Evolutionary conservation across 164 flowering plant species (phyloP).

Genomic region (Vitis vinifera): DNA sequence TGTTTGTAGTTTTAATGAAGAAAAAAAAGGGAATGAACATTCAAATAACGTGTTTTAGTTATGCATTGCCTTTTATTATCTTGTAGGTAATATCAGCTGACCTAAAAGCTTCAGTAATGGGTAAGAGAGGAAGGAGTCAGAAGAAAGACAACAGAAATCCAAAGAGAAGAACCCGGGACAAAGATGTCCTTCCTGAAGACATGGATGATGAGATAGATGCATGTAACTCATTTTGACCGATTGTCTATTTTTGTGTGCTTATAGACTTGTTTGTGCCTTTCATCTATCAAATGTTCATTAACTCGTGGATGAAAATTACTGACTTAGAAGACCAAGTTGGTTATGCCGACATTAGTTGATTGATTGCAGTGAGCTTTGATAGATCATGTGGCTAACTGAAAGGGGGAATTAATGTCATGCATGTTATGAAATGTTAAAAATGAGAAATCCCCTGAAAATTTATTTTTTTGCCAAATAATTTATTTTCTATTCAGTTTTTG

Average conservation of each 20-base stretch:
- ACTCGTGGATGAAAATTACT: too few relatives aligned
- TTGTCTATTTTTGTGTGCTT: not conserved
- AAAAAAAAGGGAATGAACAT: not conserved
- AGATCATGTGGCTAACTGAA: too few relatives aligned
- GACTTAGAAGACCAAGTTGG: too few relatives aligned
- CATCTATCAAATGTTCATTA: not conserved
- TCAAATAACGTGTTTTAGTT: not conserved
- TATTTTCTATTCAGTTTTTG: not conserved
- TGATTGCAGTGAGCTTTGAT: too few relatives aligned
- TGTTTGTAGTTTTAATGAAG: too few relatives aligned
- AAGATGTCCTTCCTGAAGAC: slow-evolving; percentile 28
- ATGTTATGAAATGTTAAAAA: too few relatives aligned
- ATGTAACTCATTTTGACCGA: slow-evolving; percentile 29
- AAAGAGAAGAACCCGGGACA: slow-evolving; percentile 24
- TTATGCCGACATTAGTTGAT: too few relatives aligned
- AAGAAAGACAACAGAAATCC: slow-evolving; percentile 27
- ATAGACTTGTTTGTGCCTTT: slow-evolving; percentile 33
- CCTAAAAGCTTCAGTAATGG: slow-evolving; percentile 19
- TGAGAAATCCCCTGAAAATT: too few relatives aligned
- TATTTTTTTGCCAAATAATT: too few relatives aligned
- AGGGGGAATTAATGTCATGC: too few relatives aligned
- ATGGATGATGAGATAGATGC: slow-evolving; percentile 79
- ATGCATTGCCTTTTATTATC: too few relatives aligned
- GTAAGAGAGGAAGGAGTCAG: slow-evolving; percentile 33
- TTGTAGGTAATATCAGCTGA: not conserved